These are phyloP conservation scores for Rutstroemia sydowiana DNA, from an alignment of 2,329 filamentous ascomycete species.

Conservation along the genomic window DNA sequence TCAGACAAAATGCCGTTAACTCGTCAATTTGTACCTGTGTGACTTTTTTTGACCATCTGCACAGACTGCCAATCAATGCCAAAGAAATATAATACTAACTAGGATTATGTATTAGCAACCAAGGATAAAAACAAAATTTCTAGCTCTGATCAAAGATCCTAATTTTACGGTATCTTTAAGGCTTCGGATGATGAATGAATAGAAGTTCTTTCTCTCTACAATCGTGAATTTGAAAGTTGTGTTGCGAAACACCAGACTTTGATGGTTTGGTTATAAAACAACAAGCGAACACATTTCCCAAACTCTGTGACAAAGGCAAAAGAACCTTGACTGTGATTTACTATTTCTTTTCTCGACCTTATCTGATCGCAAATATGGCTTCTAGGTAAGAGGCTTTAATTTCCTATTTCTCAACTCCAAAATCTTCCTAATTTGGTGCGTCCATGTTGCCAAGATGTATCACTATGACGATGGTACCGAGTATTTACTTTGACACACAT, in stretches of 20 bases:
- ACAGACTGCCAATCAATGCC: not conserved
- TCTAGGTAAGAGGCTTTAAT: slow-evolving; percentile 21
- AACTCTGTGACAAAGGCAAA: not conserved
- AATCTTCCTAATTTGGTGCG: too few relatives aligned
- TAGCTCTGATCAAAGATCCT: not conserved
- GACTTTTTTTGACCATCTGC: not conserved
- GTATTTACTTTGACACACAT: too few relatives aligned
- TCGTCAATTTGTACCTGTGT: not conserved
- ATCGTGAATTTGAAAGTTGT: not conserved
- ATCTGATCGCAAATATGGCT: slow-evolving; percentile 18
- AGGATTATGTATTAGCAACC: not conserved
- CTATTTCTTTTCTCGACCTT: not conserved
- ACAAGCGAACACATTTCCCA: not conserved
- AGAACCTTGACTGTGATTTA: not conserved
- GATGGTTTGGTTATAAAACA: not conserved
- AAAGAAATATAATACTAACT: not conserved
- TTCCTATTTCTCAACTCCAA: not conserved
- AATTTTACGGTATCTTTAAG: not conserved
- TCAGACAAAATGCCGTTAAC: not conserved
- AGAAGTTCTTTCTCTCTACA: not conserved
- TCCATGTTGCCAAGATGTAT: too few relatives aligned
- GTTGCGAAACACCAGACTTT: not conserved
- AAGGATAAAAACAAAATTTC: not conserved
- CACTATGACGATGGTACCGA: too few relatives aligned
- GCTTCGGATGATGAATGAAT: not conserved